Percentiles rank a stretch among this genome's conserved stretches.
These are phyloP conservation scores for Rhizopogon vesiculosus DNA, from an alignment of 768 basidiomycete genomes.

Conservation along the genomic window DNA sequence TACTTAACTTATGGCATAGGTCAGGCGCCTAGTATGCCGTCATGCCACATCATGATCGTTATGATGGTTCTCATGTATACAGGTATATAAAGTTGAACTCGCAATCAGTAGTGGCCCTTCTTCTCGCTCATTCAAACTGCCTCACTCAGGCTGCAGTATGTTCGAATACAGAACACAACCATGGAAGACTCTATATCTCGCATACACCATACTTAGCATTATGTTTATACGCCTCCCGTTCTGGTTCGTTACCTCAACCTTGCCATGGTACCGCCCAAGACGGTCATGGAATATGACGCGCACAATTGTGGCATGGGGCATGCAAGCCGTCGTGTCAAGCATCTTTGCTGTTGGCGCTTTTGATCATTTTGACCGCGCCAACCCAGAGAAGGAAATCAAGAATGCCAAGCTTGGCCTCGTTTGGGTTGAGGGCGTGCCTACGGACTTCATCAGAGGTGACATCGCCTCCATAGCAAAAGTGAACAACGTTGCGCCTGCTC, in stretches of 20 bases:
- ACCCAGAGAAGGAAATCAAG: neutral
- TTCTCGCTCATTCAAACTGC: too few relatives aligned
- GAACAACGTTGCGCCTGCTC: constrained; percentile 21
- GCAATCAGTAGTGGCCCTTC: too few relatives aligned
- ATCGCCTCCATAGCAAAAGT: constrained; percentile 22
- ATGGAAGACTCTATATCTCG: constrained; percentile 10
- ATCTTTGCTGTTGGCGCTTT: neutral
- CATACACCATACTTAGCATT: neutral
- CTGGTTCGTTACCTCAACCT: constrained; percentile 10
- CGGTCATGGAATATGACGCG: constrained; percentile 39
- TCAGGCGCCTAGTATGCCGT: too few relatives aligned
- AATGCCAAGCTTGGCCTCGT: constrained; percentile 6
- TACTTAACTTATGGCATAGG: too few relatives aligned
- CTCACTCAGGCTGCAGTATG: neutral
- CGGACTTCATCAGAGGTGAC: constrained; percentile 26
- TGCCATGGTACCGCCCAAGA: constrained; percentile 13
- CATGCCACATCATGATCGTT: too few relatives aligned
- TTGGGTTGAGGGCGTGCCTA: constrained; percentile 30
- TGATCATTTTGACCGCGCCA: neutral
- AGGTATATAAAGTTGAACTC: too few relatives aligned
- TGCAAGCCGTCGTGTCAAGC: neutral
- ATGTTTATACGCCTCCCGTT: constrained; percentile 14
- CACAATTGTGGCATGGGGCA: constrained; percentile 23
- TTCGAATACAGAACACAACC: constrained; percentile 14
- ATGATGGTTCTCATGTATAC: too few relatives aligned